Evolutionary conservation across 441 rosid species (phyloP), one percentile per base, ranked within the genome.

Genomic region (Lepidium campestre): DNA sequence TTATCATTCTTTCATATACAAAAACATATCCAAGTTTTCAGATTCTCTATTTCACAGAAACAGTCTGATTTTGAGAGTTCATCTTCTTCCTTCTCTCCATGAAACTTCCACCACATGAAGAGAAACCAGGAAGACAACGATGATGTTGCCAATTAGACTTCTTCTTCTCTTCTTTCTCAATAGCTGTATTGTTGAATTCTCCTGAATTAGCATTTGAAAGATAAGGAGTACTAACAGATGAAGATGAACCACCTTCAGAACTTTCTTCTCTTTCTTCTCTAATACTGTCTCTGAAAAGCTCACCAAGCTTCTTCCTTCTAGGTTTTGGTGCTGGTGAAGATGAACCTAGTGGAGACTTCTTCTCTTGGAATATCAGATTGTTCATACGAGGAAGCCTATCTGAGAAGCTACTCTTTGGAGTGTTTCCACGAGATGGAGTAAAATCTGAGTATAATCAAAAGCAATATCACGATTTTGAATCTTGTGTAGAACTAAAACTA

Each of bases 241-340:
- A 78, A 2, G 70, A 61, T 17, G 48, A 37, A 22, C 61, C 32
- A 5, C 44, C 68, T 46, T 62, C 70, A 53, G 64, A 53, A 52
- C 72, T 64, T 34, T 44, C 71, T 9, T 62, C 74, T 35, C 73
- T 9, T 6, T 64, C 78, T 67, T 80, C 89, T 45, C 78, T 67
- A 12, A 73, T 54, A 65, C 88, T 85, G 25, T 91, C 93, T 61
- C 41, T 77, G 68, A 94, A 94, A 40, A 94, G 88, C 63, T 94
- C 96, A 9, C 73, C 77, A n/a, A 94, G 88, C 70, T 80, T 90
- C 89, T 82, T 84, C 78, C 85, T 94, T 77, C 80, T 84, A 53
- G 73, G 80, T 1, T 80, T 77, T 20, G 91, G 80, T 50, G 79
- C 83, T 3, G 68, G 69, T 37, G 77, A 73, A 31, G 85, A 75